A percentile compares a stretch with the other conserved stretches of the same genome.
Evolutionary conservation across 1,139 yeast genomes (phyloP).

Genomic region (Blastobotrys petasosporus): DNA sequence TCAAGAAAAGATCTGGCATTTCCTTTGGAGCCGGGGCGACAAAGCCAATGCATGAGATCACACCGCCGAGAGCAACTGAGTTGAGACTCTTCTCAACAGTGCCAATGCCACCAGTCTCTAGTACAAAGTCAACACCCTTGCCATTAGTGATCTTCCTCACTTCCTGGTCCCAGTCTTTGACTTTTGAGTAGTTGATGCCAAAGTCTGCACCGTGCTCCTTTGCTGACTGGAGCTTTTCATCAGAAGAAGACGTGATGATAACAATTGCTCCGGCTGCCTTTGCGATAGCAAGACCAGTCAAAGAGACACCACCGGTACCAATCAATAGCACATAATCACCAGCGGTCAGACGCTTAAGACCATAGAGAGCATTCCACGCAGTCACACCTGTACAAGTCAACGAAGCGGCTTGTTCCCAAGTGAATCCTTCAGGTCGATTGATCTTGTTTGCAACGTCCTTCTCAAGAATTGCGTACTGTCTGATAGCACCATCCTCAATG

Average conservation of each 20-base stretch:
- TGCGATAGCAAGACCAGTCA: conserved; percentile 19
- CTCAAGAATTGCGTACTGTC: conserved; percentile 16
- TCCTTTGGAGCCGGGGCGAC: conserved; percentile 14
- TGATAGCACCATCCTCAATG: conserved; percentile 16
- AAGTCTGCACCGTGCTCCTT: conserved; percentile 15
- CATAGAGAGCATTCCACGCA: conserved; percentile 19
- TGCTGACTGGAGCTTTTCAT: conserved; percentile 15
- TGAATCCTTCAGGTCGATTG: not conserved
- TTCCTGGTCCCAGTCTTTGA: conserved; percentile 15
- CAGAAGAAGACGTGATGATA: conserved; percentile 18
- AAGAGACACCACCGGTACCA: conserved; percentile 21
- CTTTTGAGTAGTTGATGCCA: conserved; percentile 15
- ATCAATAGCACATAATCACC: conserved; percentile 18
- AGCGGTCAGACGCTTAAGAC: conserved; percentile 13
- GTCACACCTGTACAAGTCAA: conserved; percentile 19
- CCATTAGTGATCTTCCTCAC: conserved; percentile 15
- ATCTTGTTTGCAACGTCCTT: conserved; percentile 14
- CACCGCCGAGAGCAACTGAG: conserved; percentile 14
- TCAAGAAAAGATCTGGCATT: conserved; percentile 12
- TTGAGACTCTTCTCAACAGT: conserved; percentile 15
- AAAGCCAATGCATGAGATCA: conserved; percentile 16
- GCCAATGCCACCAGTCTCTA: conserved; percentile 18
- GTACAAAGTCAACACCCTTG: conserved; percentile 14
- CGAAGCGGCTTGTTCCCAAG: conserved; percentile 17
- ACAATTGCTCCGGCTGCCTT: conserved; percentile 19